Conservation (phyloP, 1,139 yeast genomes). For the Geotrichum histeridarum region DNA sequence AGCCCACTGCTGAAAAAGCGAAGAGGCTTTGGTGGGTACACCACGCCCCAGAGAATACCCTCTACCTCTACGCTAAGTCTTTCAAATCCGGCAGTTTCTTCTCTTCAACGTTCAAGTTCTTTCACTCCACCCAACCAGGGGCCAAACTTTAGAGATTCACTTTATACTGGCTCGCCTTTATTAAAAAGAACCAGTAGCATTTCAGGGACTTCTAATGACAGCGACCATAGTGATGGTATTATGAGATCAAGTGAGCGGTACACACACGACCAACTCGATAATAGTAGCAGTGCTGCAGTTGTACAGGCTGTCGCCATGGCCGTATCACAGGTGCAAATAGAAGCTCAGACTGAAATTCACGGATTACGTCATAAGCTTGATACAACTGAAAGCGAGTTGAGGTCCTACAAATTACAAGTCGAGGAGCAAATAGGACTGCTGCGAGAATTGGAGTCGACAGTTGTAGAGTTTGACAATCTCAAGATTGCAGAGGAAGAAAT, state of each 20-base stretch:
- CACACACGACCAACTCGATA: neutral
- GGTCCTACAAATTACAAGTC: slow-evolving; percentile 27
- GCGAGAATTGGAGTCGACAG: slow-evolving; percentile 30
- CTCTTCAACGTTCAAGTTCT: too few relatives aligned
- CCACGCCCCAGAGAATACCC: too few relatives aligned
- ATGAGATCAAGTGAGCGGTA: neutral
- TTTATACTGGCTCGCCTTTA: neutral
- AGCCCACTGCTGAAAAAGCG: too few relatives aligned
- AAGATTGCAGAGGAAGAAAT: neutral
- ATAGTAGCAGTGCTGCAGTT: slow-evolving; percentile 8
- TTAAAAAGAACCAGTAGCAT: neutral
- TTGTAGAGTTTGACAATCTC: slow-evolving; percentile 32
- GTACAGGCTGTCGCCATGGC: slow-evolving; percentile 19
- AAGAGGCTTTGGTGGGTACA: too few relatives aligned
- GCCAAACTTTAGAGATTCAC: too few relatives aligned
- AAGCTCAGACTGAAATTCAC: slow-evolving; percentile 15
- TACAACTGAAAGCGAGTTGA: slow-evolving; percentile 20
- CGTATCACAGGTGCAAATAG: slow-evolving; percentile 17
- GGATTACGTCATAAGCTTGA: slow-evolving; percentile 21
- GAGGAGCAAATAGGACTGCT: slow-evolving; percentile 29
- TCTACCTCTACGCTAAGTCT: too few relatives aligned
- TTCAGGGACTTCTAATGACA: neutral
- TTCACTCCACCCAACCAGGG: too few relatives aligned
- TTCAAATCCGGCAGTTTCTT: too few relatives aligned
- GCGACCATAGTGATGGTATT: slow-evolving; percentile 1